These are phyloP conservation scores for Helotiales sp. DNA, from an alignment of 2,329 filamentous ascomycete genomes.

Conservation along the genomic window DNA sequence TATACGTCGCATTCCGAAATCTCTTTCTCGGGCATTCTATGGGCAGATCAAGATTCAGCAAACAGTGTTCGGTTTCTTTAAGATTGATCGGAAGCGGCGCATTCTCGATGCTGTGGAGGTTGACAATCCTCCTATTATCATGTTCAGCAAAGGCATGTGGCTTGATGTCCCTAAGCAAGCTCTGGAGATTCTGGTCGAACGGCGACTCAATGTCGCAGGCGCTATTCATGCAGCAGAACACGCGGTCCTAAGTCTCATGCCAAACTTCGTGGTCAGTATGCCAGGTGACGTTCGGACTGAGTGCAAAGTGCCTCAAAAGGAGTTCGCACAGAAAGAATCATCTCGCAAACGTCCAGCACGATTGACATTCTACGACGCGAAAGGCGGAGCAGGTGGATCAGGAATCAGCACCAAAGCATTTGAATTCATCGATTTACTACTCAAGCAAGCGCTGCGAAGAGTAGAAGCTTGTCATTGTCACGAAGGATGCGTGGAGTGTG, in stretches of 20 bases:
- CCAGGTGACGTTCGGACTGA: slow-evolving; percentile 93
- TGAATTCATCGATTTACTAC: slow-evolving; percentile 80
- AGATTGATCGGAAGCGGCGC: slow-evolving; percentile 81
- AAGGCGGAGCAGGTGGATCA: slow-evolving; percentile 78
- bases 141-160: slow-evolving; percentile 90
- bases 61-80: slow-evolving; percentile 95
- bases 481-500: slow-evolving; percentile 86
- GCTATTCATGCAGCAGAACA: slow-evolving; percentile 96
- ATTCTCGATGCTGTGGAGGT: slow-evolving; percentile 92
- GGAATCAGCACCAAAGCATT: slow-evolving; percentile 93
- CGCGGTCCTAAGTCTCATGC: slow-evolving; percentile 81
- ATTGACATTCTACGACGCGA: slow-evolving; percentile 92
- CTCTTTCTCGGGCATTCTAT: slow-evolving; percentile 73
- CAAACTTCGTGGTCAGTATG: slow-evolving; percentile 86
- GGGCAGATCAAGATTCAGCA: slow-evolving; percentile 84
- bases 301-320: slow-evolving; percentile 86
- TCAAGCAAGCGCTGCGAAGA: slow-evolving; percentile 73
- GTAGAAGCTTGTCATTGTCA: slow-evolving; percentile 76
- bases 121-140: slow-evolving; percentile 87
- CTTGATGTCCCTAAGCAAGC: slow-evolving; percentile 81
- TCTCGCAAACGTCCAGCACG: slow-evolving; percentile 80
- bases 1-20: slow-evolving; percentile 68
- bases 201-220: slow-evolving; percentile 77
- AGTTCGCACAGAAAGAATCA: slow-evolving; percentile 72
- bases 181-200: slow-evolving; percentile 73